These are phyloP conservation scores for Phytopythium chamaehyphon DNA, from an alignment of 352 stramenopile genomes.

Conservation along the genomic window DNA sequence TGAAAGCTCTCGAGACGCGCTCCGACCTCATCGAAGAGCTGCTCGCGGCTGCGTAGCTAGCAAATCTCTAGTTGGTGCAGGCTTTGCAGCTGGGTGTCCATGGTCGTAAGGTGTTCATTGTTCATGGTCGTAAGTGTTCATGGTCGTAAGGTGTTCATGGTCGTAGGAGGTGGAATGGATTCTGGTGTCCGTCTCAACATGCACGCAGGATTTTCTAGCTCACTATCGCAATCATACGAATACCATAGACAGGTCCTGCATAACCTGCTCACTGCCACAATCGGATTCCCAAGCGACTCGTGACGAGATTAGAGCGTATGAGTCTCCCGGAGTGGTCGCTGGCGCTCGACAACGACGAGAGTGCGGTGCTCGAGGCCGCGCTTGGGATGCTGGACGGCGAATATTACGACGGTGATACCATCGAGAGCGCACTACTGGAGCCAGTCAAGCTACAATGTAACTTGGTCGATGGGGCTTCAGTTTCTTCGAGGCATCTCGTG, in stretches of 20 bases:
- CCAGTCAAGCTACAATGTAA: too few relatives aligned
- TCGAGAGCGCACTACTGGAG: background rate
- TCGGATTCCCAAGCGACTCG: too few relatives aligned
- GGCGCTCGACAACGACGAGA: background rate
- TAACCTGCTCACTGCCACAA: too few relatives aligned
- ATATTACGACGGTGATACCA: background rate
- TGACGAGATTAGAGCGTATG: too few relatives aligned
- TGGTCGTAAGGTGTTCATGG: background rate
- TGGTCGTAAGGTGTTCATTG: background rate
- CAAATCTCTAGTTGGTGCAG: too few relatives aligned
- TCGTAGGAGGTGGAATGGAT: background rate
- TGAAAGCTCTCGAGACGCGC: background rate
- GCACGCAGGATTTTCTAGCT: too few relatives aligned
- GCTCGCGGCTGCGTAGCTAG: background rate
- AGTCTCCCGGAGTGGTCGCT: background rate
- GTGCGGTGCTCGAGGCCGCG: background rate
- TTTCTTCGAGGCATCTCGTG: too few relatives aligned
- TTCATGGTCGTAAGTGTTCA: background rate
- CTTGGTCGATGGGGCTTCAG: background rate
- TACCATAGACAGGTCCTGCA: too few relatives aligned
- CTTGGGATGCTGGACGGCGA: background rate
- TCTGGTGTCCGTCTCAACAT: too few relatives aligned
- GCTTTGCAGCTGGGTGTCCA: background rate
- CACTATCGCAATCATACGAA: too few relatives aligned
- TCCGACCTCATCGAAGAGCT: conserved; percentile 1